Percentiles rank a stretch among this genome's conserved stretches.
phyloP scores from a whole-genome alignment of 2,329 filamentous ascomycete genomes.

The Epichloe aotearoae region DNA sequence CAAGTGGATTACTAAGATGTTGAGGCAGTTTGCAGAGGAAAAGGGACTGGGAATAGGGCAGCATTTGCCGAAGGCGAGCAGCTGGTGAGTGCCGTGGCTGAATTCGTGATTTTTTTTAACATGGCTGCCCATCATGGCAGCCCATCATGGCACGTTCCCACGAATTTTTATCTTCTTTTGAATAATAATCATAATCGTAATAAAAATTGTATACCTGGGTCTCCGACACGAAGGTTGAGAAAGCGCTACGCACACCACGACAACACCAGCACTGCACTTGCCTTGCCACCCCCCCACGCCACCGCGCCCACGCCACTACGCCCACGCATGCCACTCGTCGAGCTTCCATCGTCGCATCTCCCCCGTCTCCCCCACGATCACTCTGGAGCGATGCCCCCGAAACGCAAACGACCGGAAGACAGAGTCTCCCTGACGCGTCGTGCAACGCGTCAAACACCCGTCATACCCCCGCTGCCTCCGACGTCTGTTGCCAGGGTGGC shows the following conservation, averaged over 20 bases:
- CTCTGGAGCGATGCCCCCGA: conserved; percentile 20
- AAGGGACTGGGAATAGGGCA: conserved; percentile 4
- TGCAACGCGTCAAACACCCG: conserved; percentile 26
- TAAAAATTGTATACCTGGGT: too few species aligned
- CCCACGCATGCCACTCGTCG: background rate
- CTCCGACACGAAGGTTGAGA: too few species aligned
- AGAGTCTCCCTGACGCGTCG: conserved; percentile 19
- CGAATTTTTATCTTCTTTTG: background rate
- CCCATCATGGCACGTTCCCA: background rate
- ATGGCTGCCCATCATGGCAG: too few species aligned
- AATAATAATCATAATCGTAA: background rate
- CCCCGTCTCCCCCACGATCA: background rate
- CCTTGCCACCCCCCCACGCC: too few species aligned
- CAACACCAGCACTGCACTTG: too few species aligned
- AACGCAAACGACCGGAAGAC: conserved; percentile 23
- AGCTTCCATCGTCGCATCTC: background rate
- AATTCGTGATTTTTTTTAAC: too few species aligned
- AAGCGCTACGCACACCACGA: too few species aligned
- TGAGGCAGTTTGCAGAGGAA: too few species aligned
- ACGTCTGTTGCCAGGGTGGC: conserved; percentile 5
- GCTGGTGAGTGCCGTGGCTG: too few species aligned
- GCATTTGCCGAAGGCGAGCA: background rate
- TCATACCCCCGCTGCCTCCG: conserved; percentile 16
- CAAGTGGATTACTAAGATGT: too few species aligned
- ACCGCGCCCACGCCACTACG: background rate